Base-by-base conservation (phyloP, 768 basidiomycete genomes). In the Crassisporium funariophilum region DNA sequence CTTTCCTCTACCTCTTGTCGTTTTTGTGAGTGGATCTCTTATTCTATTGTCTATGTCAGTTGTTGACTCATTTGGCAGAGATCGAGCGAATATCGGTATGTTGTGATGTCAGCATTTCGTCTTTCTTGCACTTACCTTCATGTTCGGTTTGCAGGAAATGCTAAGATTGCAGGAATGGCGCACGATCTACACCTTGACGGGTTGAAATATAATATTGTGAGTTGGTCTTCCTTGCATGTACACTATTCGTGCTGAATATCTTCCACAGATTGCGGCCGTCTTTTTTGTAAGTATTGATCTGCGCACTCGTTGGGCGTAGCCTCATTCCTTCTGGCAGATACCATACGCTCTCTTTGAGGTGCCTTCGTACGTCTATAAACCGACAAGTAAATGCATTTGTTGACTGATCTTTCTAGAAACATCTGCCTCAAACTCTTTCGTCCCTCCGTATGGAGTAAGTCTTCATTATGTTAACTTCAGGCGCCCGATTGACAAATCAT, bases 1-100 rank as follows among this genome's bases (percentile, higher is more conserved):
- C 73, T 4, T 46, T 75, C 27, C 55, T 78, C 9, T 76, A 75
- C 46, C 60, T 77, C 31, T 62, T 75, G 40, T 76, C 73, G 5
- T 77, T 76, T 54, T 56, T 77, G 72, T 76, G 21, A 39, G 44
- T 19, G 33, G 7, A 36, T n/a, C 4, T 36, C 22, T 20, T 22
- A 4, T 12, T 10, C 20, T 22, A 13, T 9, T n/a, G 4, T 49
- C 22, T 24, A 4, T n/a, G n/a, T 16, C 33, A 11, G 2, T 39
- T 10, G 16, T 39, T 40, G 25, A 48, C 4, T 15, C 21, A 13
- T n/a, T 33, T 27, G 8, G 25, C 34, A 69, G 67, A 41, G 69
- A 70, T 58, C 67, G 69, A 16, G 58, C 64, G 19, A 70, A 70
- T 43, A 64, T 70, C 41, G 69, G 65, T 10, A n/a, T n/a, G n/a